Percentiles rank a stretch among this genome's conserved stretches.
Conservation (phyloP, 768 basidiomycete species). For the Hygrophoropsis aurantiaca region DNA sequence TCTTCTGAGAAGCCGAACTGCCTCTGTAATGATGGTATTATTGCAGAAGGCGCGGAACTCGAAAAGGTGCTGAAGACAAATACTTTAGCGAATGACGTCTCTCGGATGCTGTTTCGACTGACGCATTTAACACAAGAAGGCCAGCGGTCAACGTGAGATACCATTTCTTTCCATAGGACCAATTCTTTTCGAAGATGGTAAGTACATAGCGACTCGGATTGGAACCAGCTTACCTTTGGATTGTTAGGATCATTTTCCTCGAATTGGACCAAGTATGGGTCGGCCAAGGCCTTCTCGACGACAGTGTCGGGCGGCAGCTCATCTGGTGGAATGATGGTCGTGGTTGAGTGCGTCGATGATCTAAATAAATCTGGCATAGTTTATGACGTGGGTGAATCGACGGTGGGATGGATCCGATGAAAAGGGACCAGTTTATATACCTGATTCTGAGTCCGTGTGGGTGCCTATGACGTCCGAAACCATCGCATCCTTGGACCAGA, state of each 20-base stretch:
- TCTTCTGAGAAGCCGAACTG: conserved; percentile 51
- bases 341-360: not conserved
- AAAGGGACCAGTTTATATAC: too few relatives aligned
- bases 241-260: conserved; percentile 40
- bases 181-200: too few relatives aligned
- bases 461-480: too few relatives aligned
- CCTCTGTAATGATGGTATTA: conserved; percentile 42
- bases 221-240: conserved; percentile 45
- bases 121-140: conserved; percentile 57
- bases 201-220: too few relatives aligned
- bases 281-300: conserved; percentile 3
- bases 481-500: too few relatives aligned
- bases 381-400: too few relatives aligned
- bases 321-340: not conserved
- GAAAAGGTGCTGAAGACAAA: conserved; percentile 52
- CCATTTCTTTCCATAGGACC: conserved; percentile 47
- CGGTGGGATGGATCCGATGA: too few relatives aligned
- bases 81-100: not conserved
- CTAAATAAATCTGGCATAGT: not conserved
- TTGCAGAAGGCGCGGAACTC: conserved; percentile 56
- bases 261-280: conserved; percentile 33
- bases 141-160: conserved; percentile 50
- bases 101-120: conserved; percentile 15
- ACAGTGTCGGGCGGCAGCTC: not conserved
- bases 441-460: too few relatives aligned